A percentile compares a stretch with the other conserved stretches of the same genome.
Evolutionary conservation across 208 protist genomes (phyloP).

Genomic region (Acanthamoeba sp.): DNA sequence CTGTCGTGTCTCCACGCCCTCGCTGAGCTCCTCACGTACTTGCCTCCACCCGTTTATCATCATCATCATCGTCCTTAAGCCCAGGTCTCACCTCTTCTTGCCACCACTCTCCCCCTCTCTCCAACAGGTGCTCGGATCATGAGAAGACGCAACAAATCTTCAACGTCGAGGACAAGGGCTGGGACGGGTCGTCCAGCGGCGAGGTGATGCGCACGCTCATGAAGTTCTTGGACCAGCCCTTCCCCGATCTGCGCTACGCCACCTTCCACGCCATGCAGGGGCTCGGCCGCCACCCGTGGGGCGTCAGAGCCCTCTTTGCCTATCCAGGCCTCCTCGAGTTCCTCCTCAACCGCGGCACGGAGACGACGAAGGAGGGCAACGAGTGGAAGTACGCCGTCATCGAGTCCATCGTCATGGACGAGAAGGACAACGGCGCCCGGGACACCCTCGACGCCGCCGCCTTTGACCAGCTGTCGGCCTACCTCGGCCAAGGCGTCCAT

Average conservation of each 20-base stretch:
- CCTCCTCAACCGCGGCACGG: constrained; percentile 47
- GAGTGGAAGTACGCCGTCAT: constrained; percentile 73
- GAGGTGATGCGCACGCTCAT: constrained; percentile 71
- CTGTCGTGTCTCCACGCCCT: constrained; percentile 38
- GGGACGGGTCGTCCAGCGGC: constrained; percentile 28
- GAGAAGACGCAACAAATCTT: neutral
- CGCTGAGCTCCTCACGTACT: constrained; percentile 55
- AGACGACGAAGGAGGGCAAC: constrained; percentile 54
- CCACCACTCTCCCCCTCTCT: neutral
- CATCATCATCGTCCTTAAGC: no score
- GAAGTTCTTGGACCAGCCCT: constrained; percentile 69
- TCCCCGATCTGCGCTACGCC: constrained; percentile 62
- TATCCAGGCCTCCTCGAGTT: constrained; percentile 51
- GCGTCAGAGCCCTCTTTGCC: constrained; percentile 4
- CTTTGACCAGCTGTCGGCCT: neutral
- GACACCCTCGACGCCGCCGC: neutral
- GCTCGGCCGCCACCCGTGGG: neutral
- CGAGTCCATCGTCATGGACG: neutral
- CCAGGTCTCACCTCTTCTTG: neutral
- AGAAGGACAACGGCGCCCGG: neutral
- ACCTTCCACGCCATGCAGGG: constrained; percentile 5
- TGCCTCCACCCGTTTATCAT: neutral
- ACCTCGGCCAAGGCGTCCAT: constrained; percentile 8
- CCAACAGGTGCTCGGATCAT: constrained; percentile 6
- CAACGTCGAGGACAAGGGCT: constrained; percentile 45